A percentile compares a stretch with the other conserved stretches of the same genome.
These are phyloP conservation scores for Torrubiellomyces zombiae DNA, from an alignment of 2,329 filamentous ascomycete species.

Conservation along the genomic window DNA sequence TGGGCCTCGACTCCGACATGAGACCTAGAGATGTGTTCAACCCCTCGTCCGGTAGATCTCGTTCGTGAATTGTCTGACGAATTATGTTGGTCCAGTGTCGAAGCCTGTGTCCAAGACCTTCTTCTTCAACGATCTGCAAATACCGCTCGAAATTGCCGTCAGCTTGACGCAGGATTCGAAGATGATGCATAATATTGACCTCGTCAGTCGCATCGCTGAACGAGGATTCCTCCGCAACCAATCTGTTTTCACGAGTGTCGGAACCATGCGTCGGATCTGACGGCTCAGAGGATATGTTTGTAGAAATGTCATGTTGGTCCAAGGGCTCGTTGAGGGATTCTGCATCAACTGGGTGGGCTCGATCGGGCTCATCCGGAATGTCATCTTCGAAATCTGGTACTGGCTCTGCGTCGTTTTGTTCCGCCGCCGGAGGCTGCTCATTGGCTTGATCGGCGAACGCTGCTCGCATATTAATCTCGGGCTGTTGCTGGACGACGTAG, in stretches of 20 bases:
- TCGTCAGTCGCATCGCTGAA: not conserved
- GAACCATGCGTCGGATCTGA: not conserved
- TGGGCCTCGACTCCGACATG: no score
- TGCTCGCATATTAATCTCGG: conserved; percentile 68
- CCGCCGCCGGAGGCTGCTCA: conserved; percentile 7
- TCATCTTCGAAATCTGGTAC: conserved; percentile 5
- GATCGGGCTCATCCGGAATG: conserved; percentile 8
- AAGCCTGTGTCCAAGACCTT: conserved; percentile 40
- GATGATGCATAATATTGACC: conserved; percentile 16
- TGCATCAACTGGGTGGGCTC: conserved; percentile 16
- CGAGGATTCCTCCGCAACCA: not conserved
- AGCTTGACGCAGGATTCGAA: conserved; percentile 41
- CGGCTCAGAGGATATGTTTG: not conserved
- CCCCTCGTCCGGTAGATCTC: conserved; percentile 1
- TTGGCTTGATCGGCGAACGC: conserved; percentile 34
- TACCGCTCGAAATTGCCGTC: conserved; percentile 42
- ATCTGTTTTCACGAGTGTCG: not conserved
- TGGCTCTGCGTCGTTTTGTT: conserved; percentile 6
- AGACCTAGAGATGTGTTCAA: no score
- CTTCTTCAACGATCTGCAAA: conserved; percentile 42
- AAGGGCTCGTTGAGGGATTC: conserved; percentile 10
- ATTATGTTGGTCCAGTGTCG: conserved; percentile 42
- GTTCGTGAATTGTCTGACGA: conserved; percentile 14
- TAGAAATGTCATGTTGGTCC: not conserved
- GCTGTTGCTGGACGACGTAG: conserved; percentile 97